These are phyloP conservation scores for Blastomyces gilchristii DNA, from an alignment of 2,329 filamentous ascomycete species.

Conservation along the genomic window DNA sequence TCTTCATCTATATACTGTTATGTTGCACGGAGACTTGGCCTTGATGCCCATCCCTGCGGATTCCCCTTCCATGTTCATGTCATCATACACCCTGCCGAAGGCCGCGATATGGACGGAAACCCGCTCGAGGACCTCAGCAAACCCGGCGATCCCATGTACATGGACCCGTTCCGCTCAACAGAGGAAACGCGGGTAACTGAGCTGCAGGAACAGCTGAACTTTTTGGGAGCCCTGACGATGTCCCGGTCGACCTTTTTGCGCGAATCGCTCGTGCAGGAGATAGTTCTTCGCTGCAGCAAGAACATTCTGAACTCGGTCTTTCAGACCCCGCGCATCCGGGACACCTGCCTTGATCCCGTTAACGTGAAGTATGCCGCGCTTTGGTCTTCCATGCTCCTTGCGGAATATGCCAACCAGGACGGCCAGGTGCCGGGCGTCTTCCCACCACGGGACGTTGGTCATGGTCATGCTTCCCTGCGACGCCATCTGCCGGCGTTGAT, in stretches of 20 bases:
- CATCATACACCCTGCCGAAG: slow-evolving; percentile 55
- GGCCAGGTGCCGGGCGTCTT: slow-evolving; percentile 3
- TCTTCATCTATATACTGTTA: slow-evolving; percentile 79
- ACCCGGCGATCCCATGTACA: slow-evolving; percentile 54
- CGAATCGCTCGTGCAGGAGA: slow-evolving; percentile 53
- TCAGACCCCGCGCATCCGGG: slow-evolving; percentile 34
- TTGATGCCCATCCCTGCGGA: slow-evolving; percentile 68
- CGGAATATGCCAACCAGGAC: slow-evolving; percentile 22
- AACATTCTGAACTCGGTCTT: slow-evolving; percentile 70
- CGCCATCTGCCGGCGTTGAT: slow-evolving; percentile 56
- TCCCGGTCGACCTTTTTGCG: slow-evolving; percentile 46
- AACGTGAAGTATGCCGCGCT: slow-evolving; percentile 60
- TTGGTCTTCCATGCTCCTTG: slow-evolving; percentile 57
- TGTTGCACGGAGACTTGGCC: slow-evolving; percentile 60
- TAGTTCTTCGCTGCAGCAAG: slow-evolving; percentile 64
- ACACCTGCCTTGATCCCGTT: slow-evolving; percentile 43
- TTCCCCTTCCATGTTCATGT: slow-evolving; percentile 80
- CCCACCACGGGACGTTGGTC: slow-evolving; percentile 28
- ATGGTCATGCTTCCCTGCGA: slow-evolving; percentile 43
- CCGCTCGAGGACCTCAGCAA: slow-evolving; percentile 15
- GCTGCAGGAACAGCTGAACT: slow-evolving; percentile 51
- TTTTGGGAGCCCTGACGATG: slow-evolving; percentile 36
- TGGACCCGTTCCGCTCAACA: slow-evolving; percentile 68
- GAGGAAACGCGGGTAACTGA: slow-evolving; percentile 53
- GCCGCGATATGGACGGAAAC: slow-evolving; percentile 50